Evolutionary conservation across 352 stramenopile species (phyloP).

Genomic region (Phytophthora fragariae): DNA sequence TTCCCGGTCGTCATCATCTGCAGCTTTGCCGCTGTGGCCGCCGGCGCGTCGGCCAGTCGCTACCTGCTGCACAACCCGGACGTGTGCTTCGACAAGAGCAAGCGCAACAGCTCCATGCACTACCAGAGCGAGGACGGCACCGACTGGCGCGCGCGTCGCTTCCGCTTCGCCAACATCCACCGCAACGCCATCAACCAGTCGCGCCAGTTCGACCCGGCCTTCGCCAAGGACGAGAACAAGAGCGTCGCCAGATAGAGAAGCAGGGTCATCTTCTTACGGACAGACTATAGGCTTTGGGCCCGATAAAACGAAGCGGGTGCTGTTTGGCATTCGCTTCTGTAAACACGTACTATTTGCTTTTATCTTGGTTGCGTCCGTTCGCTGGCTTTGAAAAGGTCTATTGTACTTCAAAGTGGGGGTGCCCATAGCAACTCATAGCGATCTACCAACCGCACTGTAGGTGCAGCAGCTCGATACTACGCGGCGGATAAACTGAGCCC

Average conservation of each 20-base stretch:
- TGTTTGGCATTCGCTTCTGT: background rate
- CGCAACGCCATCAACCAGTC: constrained; percentile 74
- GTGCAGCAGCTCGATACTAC: too few relatives aligned
- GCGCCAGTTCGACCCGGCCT: constrained; percentile 59
- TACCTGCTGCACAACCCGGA: constrained; percentile 7
- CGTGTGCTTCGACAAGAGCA: too few relatives aligned
- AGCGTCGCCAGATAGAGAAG: constrained; percentile 41
- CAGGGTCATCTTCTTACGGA: too few relatives aligned
- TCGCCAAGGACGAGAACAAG: constrained; percentile 63
- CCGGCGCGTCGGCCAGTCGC: constrained; percentile 36
- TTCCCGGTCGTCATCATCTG: constrained; percentile 55
- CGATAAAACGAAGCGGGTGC: constrained; percentile 2
- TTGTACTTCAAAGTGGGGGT: too few relatives aligned
- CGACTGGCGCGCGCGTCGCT: constrained; percentile 48
- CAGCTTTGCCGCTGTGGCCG: constrained; percentile 42
- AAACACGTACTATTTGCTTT: constrained; percentile 8
- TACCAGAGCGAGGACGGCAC: too few relatives aligned
- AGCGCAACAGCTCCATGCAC: too few relatives aligned
- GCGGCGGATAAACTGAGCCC: too few relatives aligned
- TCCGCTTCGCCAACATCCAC: constrained; percentile 57
- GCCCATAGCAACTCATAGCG: too few relatives aligned
- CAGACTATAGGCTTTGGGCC: background rate
- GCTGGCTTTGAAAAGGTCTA: too few relatives aligned
- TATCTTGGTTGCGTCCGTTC: too few relatives aligned
- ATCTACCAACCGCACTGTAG: too few relatives aligned